These are phyloP conservation scores for Wickerhamiella occidentalis DNA, from an alignment of 805 yeast genomes.

Conservation along the genomic window DNA sequence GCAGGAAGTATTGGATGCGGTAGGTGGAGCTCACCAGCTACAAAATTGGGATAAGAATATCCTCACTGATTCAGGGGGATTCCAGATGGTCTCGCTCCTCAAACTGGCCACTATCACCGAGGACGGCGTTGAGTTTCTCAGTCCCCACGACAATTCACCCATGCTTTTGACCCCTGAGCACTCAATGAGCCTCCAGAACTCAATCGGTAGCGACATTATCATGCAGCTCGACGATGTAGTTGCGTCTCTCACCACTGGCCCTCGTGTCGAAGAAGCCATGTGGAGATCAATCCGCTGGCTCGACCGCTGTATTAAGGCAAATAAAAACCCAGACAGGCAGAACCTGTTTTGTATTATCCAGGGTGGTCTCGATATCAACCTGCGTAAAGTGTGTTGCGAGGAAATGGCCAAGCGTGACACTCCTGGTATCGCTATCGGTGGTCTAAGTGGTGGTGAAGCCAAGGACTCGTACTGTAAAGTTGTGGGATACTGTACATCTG, in stretches of 20 bases:
- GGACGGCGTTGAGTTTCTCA: constrained; percentile 35
- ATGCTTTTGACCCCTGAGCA: constrained; percentile 38
- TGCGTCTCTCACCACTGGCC: constrained; percentile 34
- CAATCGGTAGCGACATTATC: constrained; percentile 36
- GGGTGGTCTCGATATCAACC: constrained; percentile 34
- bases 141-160: constrained; percentile 37
- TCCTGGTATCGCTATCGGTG: constrained; percentile 38
- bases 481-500: constrained; percentile 32
- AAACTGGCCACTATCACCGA: constrained; percentile 37
- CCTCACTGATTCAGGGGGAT: constrained; percentile 36
- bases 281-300: constrained; percentile 34
- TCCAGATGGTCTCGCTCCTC: constrained; percentile 36
- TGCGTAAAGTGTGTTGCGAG: constrained; percentile 31
- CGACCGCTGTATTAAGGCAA: constrained; percentile 34
- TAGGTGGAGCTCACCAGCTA: constrained; percentile 35
- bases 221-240: constrained; percentile 39
- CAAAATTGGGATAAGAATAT: constrained; percentile 35
- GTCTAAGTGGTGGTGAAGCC: constrained; percentile 38
- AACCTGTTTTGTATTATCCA: constrained; percentile 36
- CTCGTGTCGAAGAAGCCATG: constrained; percentile 37
- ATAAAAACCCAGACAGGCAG: constrained; percentile 33
- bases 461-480: constrained; percentile 32
- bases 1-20: constrained; percentile 30
- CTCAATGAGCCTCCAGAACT: constrained; percentile 35
- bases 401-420: constrained; percentile 36